Evolutionary conservation across 2,329 filamentous ascomycete genomes (phyloP), one percentile per base, ranked within the genome.

Genomic region (Sordariomycetes sp.): DNA sequence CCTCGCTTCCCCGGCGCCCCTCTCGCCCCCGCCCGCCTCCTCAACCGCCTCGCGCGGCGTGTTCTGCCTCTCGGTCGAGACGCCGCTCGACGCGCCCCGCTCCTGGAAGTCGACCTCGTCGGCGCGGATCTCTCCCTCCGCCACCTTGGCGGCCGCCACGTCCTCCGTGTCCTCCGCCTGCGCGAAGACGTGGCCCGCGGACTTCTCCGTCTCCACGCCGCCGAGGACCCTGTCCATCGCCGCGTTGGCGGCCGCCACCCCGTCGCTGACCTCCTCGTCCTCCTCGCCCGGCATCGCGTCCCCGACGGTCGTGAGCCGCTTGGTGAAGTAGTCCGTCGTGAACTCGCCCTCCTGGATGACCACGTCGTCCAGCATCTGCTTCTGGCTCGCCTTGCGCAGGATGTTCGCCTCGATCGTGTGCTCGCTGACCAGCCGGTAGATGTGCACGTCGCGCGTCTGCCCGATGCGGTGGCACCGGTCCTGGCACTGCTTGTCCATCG

Each of bases 401-500:
- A 99, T 99, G 67, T 99, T 99, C 67, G 93, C 93, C 71, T 99
- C 94, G 60, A 99, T 97, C 0, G 94, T 99, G 67, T 95, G 87
- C 67, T 97, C 87, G 12, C 90, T 94, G 10, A 96, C 86, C 22
- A 97, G 85, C 1, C 93, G 90, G 74, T 97, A 99, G 60, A 99
- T 97, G 70, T 97, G 93, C 35, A 99, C 94, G 69, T 99, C 94
- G 34, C 94, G 87, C 0, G 94, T 97, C 71, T 99, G 94, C 1
- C 94, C 94, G 64, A 99, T 99, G 63, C 94, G 90, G 74, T 99
- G 94, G 66, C 90, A 95, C 66, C 94, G 85, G 70, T 99, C 95
- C 73, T 99, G 95, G 67, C 94, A 99, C 72, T 99, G 94, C 72
- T 96, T 96, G 76, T 99, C 94, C 94, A 99, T 99, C 56, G 95